Percentiles rank a stretch among this genome's conserved stretches.
Conservation (phyloP, 345 rosid species). For the Lepidium africanum region DNA sequence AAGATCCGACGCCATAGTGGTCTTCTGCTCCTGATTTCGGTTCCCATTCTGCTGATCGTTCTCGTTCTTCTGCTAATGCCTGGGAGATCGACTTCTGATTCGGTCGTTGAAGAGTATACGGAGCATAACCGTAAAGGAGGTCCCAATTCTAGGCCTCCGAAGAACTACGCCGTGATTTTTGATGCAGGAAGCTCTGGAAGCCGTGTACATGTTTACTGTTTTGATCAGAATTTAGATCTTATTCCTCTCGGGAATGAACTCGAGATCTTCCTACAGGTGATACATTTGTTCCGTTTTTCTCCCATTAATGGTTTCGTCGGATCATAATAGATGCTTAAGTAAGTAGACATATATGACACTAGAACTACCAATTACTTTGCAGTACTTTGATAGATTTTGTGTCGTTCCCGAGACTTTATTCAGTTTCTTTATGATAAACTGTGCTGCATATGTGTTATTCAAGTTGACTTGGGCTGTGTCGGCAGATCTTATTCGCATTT, state of each 20-base stretch:
- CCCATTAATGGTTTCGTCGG: neutral
- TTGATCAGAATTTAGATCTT: constrained; percentile 86
- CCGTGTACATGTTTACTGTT: constrained; percentile 90
- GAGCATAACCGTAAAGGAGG: constrained; percentile 42
- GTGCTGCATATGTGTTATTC: constrained; percentile 1
- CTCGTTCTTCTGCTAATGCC: constrained; percentile 62
- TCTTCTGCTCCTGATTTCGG: constrained; percentile 48
- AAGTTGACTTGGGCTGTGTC: neutral
- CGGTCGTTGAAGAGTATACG: constrained; percentile 36
- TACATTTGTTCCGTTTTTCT: neutral
- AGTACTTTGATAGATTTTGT: constrained; percentile 11
- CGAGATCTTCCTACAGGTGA: constrained; percentile 77
- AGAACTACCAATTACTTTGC: neutral
- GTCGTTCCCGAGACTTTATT: neutral
- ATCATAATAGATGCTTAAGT: neutral
- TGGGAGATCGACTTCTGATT: constrained; percentile 36
- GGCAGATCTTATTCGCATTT: neutral
- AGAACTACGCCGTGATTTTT: constrained; percentile 69
- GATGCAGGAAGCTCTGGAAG: constrained; percentile 98
- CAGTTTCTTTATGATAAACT: neutral
- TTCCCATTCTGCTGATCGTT: constrained; percentile 54
- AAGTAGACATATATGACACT: neutral
- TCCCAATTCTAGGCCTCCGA: constrained; percentile 30
- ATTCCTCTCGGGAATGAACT: constrained; percentile 77
- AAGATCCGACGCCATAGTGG: constrained; percentile 73